phyloP scores from a whole-genome alignment of 2,329 filamentous ascomycete genomes.

The Endoconidiophora laricicola region DNA sequence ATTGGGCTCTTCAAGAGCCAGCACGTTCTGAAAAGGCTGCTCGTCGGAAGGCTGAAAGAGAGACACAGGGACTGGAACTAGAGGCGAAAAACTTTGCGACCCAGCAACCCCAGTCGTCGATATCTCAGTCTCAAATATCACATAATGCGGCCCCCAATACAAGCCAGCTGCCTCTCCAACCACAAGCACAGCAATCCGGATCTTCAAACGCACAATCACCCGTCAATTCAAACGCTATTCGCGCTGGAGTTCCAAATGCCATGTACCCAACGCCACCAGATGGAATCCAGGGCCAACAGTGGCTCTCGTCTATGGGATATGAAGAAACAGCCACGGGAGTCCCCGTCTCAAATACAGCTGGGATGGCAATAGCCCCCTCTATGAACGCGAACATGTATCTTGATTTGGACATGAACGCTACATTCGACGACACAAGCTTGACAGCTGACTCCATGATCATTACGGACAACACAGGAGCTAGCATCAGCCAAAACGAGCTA shows the following conservation, averaged over 20 bases:
- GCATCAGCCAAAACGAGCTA: constrained; percentile 57
- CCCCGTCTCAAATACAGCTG: constrained; percentile 33
- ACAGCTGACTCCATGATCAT: constrained; percentile 22
- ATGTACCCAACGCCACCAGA: constrained; percentile 62
- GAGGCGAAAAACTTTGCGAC: constrained; percentile 21
- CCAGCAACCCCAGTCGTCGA: neutral
- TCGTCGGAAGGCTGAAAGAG: constrained; percentile 35
- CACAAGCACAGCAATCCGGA: neutral
- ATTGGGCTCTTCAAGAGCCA: constrained; percentile 28
- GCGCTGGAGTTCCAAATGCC: constrained; percentile 30
- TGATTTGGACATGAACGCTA: no score
- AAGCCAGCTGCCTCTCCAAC: neutral
- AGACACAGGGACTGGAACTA: constrained; percentile 22
- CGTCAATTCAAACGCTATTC: constrained; percentile 25
- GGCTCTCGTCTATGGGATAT: constrained; percentile 20
- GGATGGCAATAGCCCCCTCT: neutral
- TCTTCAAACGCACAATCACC: constrained; percentile 35
- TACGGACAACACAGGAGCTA: constrained; percentile 26
- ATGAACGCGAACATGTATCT: constrained; percentile 20
- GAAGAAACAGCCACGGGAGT: constrained; percentile 28
- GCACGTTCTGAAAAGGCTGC: constrained; percentile 31
- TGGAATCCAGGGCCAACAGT: constrained; percentile 32
- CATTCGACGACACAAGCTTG: constrained; percentile 20
- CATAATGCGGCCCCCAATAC: neutral
- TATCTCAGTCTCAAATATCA: neutral